Conservation (phyloP, 164 flowering plant species). For the Umbellularia californica region DNA sequence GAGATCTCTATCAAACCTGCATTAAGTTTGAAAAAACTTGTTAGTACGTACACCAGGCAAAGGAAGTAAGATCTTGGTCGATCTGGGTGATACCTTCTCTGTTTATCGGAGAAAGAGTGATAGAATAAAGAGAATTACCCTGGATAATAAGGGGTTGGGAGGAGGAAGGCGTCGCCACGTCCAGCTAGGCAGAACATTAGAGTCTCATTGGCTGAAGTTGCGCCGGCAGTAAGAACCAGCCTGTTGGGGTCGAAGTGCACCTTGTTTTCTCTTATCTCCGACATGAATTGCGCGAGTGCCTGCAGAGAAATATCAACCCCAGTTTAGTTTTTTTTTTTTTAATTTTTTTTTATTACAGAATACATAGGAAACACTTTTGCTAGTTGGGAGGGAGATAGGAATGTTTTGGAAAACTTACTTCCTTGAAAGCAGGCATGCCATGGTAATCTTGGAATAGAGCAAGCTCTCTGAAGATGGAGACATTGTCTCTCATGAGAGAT, state of each 20-base stretch:
- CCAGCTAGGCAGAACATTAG: slow-evolving; percentile 82
- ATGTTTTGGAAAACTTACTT: slow-evolving; percentile 16
- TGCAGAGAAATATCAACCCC: slow-evolving; percentile 19
- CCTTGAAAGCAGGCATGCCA: slow-evolving; percentile 42
- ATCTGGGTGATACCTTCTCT: not conserved
- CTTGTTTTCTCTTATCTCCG: slow-evolving; percentile 64
- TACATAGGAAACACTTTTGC: no score
- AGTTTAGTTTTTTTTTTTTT: not conserved
- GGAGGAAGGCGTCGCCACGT: slow-evolving; percentile 75
- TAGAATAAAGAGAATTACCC: slow-evolving; percentile 38
- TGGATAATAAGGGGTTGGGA: slow-evolving; percentile 92
- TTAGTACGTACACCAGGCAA: not conserved
- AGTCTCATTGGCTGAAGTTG: slow-evolving; percentile 89
- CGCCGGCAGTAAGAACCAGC: slow-evolving; percentile 80
- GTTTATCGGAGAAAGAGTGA: not conserved
- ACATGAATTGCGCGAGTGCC: slow-evolving; percentile 74
- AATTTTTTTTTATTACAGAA: no score
- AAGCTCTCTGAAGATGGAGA: slow-evolving; percentile 35
- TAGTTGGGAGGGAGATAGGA: no score
- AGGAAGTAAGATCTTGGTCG: not conserved
- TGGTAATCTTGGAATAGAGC: slow-evolving; percentile 54
- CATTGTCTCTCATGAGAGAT: slow-evolving; percentile 20
- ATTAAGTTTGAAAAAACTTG: not conserved
- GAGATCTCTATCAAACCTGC: slow-evolving; percentile 88
- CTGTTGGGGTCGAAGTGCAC: slow-evolving; percentile 58